Percentiles rank a stretch among this genome's conserved stretches.
Conservation (phyloP, 257 asterid species). For the Lavandula angustifolia region DNA sequence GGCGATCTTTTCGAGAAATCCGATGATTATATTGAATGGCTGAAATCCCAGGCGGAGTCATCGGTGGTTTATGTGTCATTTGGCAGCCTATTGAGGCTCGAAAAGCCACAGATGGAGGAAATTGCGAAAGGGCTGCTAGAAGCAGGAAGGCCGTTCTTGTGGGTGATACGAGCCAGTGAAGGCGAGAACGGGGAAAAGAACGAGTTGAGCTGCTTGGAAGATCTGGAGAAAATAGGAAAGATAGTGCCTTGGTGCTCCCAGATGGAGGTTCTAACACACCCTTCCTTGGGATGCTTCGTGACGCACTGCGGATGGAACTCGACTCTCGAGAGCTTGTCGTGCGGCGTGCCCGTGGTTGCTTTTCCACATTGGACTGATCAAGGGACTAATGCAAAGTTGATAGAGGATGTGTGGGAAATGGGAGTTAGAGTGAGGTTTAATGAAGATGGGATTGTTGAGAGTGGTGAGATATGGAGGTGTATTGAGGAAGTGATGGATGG, state of each 20-base stretch:
- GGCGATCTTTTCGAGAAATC: constrained; percentile 47
- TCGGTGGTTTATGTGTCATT: constrained; percentile 68
- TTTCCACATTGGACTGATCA: constrained; percentile 57
- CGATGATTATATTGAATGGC: constrained; percentile 43
- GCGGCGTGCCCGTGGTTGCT: constrained; percentile 52
- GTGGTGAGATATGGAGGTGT: constrained; percentile 53
- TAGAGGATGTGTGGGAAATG: constrained; percentile 51
- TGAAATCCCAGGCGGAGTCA: constrained; percentile 31
- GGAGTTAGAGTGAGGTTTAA: constrained; percentile 45
- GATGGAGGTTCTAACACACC: constrained; percentile 53
- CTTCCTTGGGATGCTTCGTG: constrained; percentile 56
- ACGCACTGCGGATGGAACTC: constrained; percentile 78
- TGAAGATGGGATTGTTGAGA: constrained; percentile 39
- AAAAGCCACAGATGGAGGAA: constrained; percentile 49
- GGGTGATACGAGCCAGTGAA: constrained; percentile 46
- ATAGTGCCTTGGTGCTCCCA: constrained; percentile 67
- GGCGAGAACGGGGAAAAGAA: constrained; percentile 1
- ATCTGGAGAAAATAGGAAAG: constrained; percentile 40
- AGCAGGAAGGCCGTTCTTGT: constrained; percentile 50
- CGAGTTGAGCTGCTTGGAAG: constrained; percentile 30
- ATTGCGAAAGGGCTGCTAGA: constrained; percentile 42
- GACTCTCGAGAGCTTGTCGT: constrained; percentile 48
- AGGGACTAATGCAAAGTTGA: constrained; percentile 55
- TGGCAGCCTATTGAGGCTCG: constrained; percentile 47
- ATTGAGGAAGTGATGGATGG: constrained; percentile 50